Percentiles rank a stretch among this genome's conserved stretches.
Conservation (phyloP, 2,329 filamentous ascomycete species). For the Aspergillus sp. region DNA sequence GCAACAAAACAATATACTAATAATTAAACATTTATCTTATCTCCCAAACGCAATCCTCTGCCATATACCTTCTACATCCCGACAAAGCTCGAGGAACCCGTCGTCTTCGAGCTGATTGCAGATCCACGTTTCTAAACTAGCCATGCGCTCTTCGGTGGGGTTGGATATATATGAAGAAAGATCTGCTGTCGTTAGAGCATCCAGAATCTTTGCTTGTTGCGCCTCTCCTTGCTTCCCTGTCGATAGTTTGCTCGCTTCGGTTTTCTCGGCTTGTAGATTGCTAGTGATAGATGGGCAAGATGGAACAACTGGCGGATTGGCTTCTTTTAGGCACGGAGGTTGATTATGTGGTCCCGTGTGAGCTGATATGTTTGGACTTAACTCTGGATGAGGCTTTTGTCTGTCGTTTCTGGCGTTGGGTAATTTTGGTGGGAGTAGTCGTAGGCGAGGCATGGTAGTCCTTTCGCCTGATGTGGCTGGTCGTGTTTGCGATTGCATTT, state of each 20-base stretch:
- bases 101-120: conserved; percentile 46
- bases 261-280: not conserved
- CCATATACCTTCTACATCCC: conserved; percentile 46
- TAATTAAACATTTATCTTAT: conserved; percentile 1
- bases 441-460: not conserved
- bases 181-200: conserved; percentile 21
- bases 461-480: not conserved
- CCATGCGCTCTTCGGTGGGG: conserved; percentile 35
- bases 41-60: conserved; percentile 42
- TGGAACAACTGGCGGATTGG: not conserved
- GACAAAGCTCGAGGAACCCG: conserved; percentile 41
- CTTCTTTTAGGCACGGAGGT: not conserved
- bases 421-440: too few relatives aligned
- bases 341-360: not conserved
- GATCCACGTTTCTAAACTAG: conserved; percentile 43
- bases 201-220: not conserved
- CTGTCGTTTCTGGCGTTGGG: not conserved
- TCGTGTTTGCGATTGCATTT: not conserved
- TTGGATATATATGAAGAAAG: conserved; percentile 35
- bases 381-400: not conserved
- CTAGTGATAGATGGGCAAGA: not conserved
- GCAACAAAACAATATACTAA: not conserved
- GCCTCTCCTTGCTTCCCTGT: not conserved
- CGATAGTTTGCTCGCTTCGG: not conserved
- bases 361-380: not conserved